Conservation (phyloP, 139 green algal genomes). For the Trebouxia sp. region DNA sequence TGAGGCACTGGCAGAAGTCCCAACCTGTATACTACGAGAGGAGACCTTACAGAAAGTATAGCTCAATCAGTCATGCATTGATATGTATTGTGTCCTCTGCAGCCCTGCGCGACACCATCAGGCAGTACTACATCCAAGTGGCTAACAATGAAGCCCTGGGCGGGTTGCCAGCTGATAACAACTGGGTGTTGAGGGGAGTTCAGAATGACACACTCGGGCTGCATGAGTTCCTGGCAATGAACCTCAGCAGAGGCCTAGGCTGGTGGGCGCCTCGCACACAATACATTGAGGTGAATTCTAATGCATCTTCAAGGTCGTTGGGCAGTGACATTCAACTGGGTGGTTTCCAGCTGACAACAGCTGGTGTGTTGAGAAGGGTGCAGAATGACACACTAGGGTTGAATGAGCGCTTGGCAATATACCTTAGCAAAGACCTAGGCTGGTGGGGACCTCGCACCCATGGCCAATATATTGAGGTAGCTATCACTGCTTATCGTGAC, state of each 20-base stretch:
- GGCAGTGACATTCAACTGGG: no score
- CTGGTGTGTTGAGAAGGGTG: neutral
- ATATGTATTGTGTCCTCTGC: neutral
- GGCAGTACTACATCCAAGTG: slow-evolving; percentile 21
- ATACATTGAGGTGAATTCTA: slow-evolving; percentile 34
- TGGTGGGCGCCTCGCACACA: slow-evolving; percentile 17
- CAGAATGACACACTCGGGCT: slow-evolving; percentile 31
- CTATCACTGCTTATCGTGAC: no score
- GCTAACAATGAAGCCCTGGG: neutral
- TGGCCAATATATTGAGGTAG: slow-evolving; percentile 32
- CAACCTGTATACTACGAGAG: no score
- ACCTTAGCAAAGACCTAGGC: neutral
- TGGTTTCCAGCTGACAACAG: slow-evolving; percentile 5
- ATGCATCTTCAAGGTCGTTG: no score
- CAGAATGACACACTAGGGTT: slow-evolving; percentile 29
- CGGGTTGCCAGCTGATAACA: neutral
- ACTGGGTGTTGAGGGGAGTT: neutral
- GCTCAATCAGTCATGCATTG: neutral
- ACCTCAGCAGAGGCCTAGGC: neutral
- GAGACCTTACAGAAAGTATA: no score
- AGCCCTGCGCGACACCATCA: slow-evolving; percentile 17
- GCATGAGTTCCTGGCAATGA: slow-evolving; percentile 32
- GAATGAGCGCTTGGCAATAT: slow-evolving; percentile 28
- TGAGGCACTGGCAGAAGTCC: no score
- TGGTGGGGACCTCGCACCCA: slow-evolving; percentile 21